A percentile compares a stretch with the other conserved stretches of the same genome.
Evolutionary conservation across 2,329 filamentous ascomycete species (phyloP).

Genomic region (Colletotrichum falcatum): DNA sequence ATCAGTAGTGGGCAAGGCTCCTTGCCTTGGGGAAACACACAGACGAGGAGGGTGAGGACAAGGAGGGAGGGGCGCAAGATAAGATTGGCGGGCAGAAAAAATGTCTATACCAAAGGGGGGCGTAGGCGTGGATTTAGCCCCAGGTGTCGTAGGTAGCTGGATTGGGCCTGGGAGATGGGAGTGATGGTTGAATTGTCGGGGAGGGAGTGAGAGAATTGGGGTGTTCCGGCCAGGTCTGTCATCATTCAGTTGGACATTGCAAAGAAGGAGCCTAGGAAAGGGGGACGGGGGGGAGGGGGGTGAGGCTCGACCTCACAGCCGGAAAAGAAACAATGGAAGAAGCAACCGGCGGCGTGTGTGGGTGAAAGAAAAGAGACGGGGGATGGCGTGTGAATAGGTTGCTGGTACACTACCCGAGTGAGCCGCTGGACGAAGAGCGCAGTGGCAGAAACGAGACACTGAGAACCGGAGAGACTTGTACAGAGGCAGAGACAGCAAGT

Average conservation of each 20-base stretch:
- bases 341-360: conserved; percentile 34
- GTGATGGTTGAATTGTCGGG: conserved; percentile 19
- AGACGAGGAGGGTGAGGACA: conserved; percentile 26
- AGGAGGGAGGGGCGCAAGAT: conserved; percentile 30
- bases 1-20: conserved; percentile 37
- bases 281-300: neutral
- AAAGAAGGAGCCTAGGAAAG: conserved; percentile 20
- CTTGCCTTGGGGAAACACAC: conserved; percentile 39
- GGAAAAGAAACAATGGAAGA: conserved; percentile 40
- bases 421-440: neutral
- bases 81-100: conserved; percentile 26
- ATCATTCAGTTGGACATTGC: conserved; percentile 34
- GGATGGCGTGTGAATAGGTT: conserved; percentile 18
- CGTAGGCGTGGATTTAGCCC: conserved; percentile 21
- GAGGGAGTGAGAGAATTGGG: conserved; percentile 6
- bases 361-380: conserved; percentile 29
- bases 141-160: conserved; percentile 13
- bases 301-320: conserved; percentile 22
- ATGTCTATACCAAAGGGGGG: conserved; percentile 1
- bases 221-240: conserved; percentile 39
- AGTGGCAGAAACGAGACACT: conserved; percentile 15
- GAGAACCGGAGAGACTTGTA: conserved; percentile 11
- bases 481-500: conserved; percentile 15
- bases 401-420: neutral
- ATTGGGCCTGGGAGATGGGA: conserved; percentile 22